Evolutionary conservation across 1,284 basidiomycete species (phyloP).

Genomic region (Rhodotorula sp.): DNA sequence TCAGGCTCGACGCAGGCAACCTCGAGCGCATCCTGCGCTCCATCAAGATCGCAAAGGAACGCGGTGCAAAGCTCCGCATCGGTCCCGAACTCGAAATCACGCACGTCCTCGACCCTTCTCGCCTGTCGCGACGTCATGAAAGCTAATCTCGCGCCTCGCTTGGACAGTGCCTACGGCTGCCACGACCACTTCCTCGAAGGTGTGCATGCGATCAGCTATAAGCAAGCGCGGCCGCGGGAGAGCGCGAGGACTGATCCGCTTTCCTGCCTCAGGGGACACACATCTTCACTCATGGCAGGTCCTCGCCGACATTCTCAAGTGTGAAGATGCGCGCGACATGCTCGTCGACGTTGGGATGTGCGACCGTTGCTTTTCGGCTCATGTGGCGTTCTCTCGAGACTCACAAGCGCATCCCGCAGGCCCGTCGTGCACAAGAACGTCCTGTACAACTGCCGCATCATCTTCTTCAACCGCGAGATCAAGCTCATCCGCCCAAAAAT

Average conservation of each 20-base stretch:
- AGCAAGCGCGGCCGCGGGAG: background rate
- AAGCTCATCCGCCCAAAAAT: conserved; percentile 95
- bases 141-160: background rate
- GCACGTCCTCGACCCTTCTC: conserved; percentile 55
- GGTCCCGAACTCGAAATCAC: conserved; percentile 93
- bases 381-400: conserved; percentile 56
- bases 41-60: conserved; percentile 80
- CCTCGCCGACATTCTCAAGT: conserved; percentile 78
- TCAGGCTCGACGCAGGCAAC: conserved; percentile 67
- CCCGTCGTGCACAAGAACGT: conserved; percentile 95
- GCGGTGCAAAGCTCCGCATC: conserved; percentile 90
- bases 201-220: conserved; percentile 42
- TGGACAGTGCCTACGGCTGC: conserved; percentile 82
- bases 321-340: conserved; percentile 72
- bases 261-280: conserved; percentile 70
- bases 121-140: background rate
- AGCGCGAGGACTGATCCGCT: background rate
- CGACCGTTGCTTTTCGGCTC: conserved; percentile 47
- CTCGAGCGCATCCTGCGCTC: conserved; percentile 86
- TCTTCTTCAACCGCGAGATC: conserved; percentile 82
- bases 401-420: too few species aligned
- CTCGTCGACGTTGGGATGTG: conserved; percentile 93
- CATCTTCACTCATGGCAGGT: conserved; percentile 96
- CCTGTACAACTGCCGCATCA: conserved; percentile 93
- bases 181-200: conserved; percentile 90